Base-by-base conservation (phyloP, 257 asterid genomes). In the Osmanthus fragrans region DNA sequence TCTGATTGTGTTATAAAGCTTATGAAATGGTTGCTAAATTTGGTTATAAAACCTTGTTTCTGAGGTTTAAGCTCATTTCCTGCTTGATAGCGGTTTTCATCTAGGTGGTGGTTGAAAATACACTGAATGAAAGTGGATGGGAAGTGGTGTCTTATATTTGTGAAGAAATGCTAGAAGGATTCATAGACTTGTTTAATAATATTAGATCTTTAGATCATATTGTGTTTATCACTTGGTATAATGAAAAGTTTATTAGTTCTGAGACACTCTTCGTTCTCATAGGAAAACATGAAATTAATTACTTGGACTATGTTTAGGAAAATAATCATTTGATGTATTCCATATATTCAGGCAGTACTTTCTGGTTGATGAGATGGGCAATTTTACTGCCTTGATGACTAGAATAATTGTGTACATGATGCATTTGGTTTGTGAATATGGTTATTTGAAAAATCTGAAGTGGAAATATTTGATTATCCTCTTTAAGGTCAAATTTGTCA, bases 401-500 rank as follows among this genome's bases (percentile, higher is more conserved):
- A 1, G 23, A 51, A 18, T 51, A 11, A 12, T 47, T 47, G 21
- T 47, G n/a, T 54, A 4, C 1, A 54, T 54, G 64, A 54, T 54
- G 10, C 27, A n/a, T 54, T 54, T 16, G 12, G 64, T 54, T n/a
- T 54, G 23, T 54, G 11, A 54, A 54, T n/a, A 54, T 54, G 64
- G 64, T n/a, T 54, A 18, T 54, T 54, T n/a, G 64, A 27, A 63
- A 32, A 25, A 63, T 63, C 69, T 25, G 19, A 63, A 23, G 8
- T 23, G 3, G 36, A 63, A 25, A 63, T 27, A 25, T 19, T 63
- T 63, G 36, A 25, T 63, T 27, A 63, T 63, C 69, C 19, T 63
- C 19, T 9, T 63, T 25, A 11, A 93, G 99, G 92, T 78, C 97
- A 30, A 90, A 90, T 82, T 85, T 93, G 73, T 96, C 99, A 25